Base-by-base conservation (phyloP, 2,329 filamentous ascomycete genomes). In the Pseudogymnoascus sp. region DNA sequence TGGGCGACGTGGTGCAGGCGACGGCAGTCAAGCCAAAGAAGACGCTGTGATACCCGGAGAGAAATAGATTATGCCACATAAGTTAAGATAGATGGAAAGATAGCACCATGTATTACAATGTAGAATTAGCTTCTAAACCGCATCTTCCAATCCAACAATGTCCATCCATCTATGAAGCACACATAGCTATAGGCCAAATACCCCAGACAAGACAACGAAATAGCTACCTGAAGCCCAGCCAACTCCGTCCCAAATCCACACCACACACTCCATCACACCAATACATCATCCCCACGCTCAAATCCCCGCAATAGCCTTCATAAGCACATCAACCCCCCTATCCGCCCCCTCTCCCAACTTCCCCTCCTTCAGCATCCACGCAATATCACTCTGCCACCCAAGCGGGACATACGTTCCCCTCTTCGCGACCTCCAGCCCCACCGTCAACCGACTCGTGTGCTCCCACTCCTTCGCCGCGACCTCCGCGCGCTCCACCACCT, bases 401-500 rank as follows among this genome's bases (percentile, higher is more conserved):
- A 97, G 77, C 0, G 91, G 91, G 64, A 97, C 85, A 71, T 93
- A 93, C 59, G 88, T 90, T 5, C 88, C 89, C 18, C 86, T 86
- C 73, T 87, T 90, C 12, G 88, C 90, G 69, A 86, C 86, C 70
- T 96, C 91, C 65, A 97, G 79, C 65, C 89, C 93, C 75, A 96
- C 92, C 75, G 92, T 95, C 66, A 97, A 81, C 18, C 91, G 82
- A 69, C 90, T 93, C 0, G 95, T 97, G 75, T 97, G 92, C 77
- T 99, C 95, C 92, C 95, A 97, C 71, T 92, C 90, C 69, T 82
- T 86, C 1, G 95, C 95, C 5, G 95, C 95, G 21, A 87, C 84
- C 75, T 99, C 95, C 0, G 95, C 95, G 21, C 89, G 80, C 72
- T 93, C 87, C 66, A 99, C 91, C 14, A 99, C 86, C 63, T 87